Evolutionary conservation across 2,329 filamentous ascomycete genomes (phyloP), one percentile per base, ranked within the genome.

Genomic region (Leptodontidium sp.): DNA sequence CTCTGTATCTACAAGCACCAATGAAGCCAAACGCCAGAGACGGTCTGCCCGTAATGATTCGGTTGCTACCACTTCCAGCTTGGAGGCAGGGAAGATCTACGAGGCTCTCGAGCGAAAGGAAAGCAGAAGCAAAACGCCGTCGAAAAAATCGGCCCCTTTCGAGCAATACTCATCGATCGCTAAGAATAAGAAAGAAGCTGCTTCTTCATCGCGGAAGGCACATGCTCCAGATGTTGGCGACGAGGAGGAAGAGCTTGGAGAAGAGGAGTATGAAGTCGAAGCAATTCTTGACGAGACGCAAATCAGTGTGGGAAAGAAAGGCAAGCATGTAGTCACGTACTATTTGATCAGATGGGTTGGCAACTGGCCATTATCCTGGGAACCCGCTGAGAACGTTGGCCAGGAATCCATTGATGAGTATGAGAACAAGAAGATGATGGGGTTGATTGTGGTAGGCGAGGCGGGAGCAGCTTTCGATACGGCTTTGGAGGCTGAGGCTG

Each of bases 291-390:
- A 68, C 9, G 69, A 76, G 29, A 61, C 68, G 40, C 63, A 64
- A 29, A 63, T 53, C 26, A 61, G 11, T 9, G 38, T 40, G 2
- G 62, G 65, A 24, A 66, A 68, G 14, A 55, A 72, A 38, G 71
- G 71, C 14, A 70, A 67, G 21, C 55, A 32, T 17, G 52, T 67
- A 2, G 43, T 67, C 7, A 24, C 65, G 2, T 71, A 68, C 43
- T 79, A 77, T 45, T 52, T 72, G 1, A 73, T 78, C 21, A 71
- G 74, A 49, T 78, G 77, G 77, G 38, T 62, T 24, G 59, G 59
- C 8, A 15, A 62, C n/a, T 62, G 59, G 59, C 43, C 40, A 5
- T 35, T 62, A 15, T 49, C 74, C 1, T 78, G 76, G 77, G 75
- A 78, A 43, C 74, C 74, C 8, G 73, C 66, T 6, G 61, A 68